Evolutionary conservation across 2,329 filamentous ascomycete genomes (phyloP).

Genomic region (Sarocladium brachiariae): DNA sequence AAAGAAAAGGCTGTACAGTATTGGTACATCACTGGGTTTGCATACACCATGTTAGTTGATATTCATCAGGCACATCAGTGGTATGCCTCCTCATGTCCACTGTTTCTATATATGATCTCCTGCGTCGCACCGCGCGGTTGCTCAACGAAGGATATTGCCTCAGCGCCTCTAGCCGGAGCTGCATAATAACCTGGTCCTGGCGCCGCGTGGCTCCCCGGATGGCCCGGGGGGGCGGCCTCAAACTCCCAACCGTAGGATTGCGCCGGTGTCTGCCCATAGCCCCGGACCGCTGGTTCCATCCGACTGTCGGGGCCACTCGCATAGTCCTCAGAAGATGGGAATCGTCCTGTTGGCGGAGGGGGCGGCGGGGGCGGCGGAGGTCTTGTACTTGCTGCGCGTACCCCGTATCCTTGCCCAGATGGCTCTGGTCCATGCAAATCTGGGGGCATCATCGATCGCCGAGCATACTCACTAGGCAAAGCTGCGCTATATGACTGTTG

Average conservation of each 20-base stretch:
- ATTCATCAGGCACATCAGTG: slow-evolving; percentile 18
- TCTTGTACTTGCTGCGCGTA: slow-evolving; percentile 51
- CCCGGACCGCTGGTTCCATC: background rate
- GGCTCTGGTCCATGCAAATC: slow-evolving; percentile 24
- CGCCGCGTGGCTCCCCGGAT: slow-evolving; percentile 19
- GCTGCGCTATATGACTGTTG: slow-evolving; percentile 46
- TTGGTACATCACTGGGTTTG: too few species aligned
- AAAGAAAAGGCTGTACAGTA: too few species aligned
- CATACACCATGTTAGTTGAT: background rate
- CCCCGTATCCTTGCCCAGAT: slow-evolving; percentile 39
- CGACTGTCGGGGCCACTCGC: slow-evolving; percentile 23
- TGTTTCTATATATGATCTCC: slow-evolving; percentile 40
- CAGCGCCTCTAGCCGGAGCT: slow-evolving; percentile 18
- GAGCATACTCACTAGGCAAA: slow-evolving; percentile 51
- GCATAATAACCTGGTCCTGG: slow-evolving; percentile 38
- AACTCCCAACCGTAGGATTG: slow-evolving; percentile 28
- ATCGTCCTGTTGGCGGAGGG: background rate
- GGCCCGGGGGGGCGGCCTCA: slow-evolving; percentile 18
- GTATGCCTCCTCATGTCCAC: slow-evolving; percentile 29
- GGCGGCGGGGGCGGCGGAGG: slow-evolving; percentile 32
- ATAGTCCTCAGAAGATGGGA: background rate
- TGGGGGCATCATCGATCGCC: slow-evolving; percentile 36
- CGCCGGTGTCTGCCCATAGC: slow-evolving; percentile 16
- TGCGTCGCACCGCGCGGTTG: slow-evolving; percentile 32
- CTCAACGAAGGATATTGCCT: slow-evolving; percentile 39